Base-by-base conservation (phyloP, 2,329 filamentous ascomycete species). In the Xylaria sp. region DNA sequence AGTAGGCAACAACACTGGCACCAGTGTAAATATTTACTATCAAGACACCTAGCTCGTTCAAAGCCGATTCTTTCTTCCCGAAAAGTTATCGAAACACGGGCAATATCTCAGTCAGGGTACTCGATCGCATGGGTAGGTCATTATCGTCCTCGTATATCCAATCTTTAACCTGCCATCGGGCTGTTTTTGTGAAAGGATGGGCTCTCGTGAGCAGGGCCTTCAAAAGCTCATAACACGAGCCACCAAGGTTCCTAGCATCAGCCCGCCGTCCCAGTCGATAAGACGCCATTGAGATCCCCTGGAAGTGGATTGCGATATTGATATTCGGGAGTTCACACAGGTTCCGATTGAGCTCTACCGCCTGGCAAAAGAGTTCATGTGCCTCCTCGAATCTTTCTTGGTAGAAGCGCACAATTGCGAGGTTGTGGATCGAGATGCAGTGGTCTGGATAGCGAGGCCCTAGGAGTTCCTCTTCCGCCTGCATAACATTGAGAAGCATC, bases 351-450 rank as follows among this genome's bases (percentile, higher is more conserved):
- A 39, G 17, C 2, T 2, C 13, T n/a, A 6, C 22, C 8, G 48
- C 43, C 18, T 29, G 11, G 2, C 9, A 6, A 21, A 52, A 48
- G n/a, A 39, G n/a, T 16, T 48, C n/a, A 1, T 38, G 1, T 4
- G 50, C 50, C 9, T 29, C 17, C 11, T 47, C 26, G 24, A 43
- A 40, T 19, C 8, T 26, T 8, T 22, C 45, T n/a, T 45, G 44
- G 37, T 49, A 39, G 37, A 45, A 48, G 20, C 39, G 41, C 7
- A 45, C 17, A 1, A 16, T 26, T 4, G 29, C 51, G 24, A 54
- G 46, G 26, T 44, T 54, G 13, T 54, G 51, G 1, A 45, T 5
- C 8, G 41, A 19, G 13, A 13, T 17, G 21, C 26, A 11, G 13
- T 39, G 44, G 2, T 44, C 29, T 16, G 20, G 3, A 22, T 48